Conservation (phyloP, 2,329 filamentous ascomycete genomes). For the Arthrobotrys sphaeroides region DNA sequence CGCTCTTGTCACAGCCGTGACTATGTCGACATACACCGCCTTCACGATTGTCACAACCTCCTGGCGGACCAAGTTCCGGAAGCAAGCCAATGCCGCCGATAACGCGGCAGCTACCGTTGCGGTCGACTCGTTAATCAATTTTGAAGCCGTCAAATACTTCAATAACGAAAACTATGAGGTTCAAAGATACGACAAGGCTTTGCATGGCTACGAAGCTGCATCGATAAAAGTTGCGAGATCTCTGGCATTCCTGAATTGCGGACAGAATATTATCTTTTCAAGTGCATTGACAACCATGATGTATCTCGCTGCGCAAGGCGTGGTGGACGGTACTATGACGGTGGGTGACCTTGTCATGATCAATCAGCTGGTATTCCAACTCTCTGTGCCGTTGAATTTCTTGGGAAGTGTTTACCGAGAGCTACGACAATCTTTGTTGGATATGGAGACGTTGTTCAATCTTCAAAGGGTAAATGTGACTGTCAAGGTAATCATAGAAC, state of each 20-base stretch:
- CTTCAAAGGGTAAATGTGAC: conserved; percentile 94
- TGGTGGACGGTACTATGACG: conserved; percentile 80
- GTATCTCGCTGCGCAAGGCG: conserved; percentile 92
- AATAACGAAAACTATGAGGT: conserved; percentile 98
- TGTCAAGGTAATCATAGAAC: conserved; percentile 67
- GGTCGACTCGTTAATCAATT: conserved; percentile 97
- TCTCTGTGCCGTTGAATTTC: conserved; percentile 96
- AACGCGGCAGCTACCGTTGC: conserved; percentile 95
- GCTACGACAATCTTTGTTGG: conserved; percentile 88
- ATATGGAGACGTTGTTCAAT: conserved; percentile 99
- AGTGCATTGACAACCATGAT: conserved; percentile 95
- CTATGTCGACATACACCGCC: conserved; percentile 93
- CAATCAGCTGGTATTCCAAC: conserved; percentile 97
- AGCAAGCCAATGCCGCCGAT: conserved; percentile 93
- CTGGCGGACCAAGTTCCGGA: conserved; percentile 95
- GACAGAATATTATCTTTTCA: conserved; percentile 97
- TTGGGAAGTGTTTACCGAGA: conserved; percentile 97
- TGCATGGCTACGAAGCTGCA: conserved; percentile 86
- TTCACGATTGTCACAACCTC: conserved; percentile 97
- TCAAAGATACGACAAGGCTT: conserved; percentile 83
- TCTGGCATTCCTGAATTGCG: conserved; percentile 88
- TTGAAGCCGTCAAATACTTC: conserved; percentile 99
- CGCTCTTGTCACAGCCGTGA: conserved; percentile 85
- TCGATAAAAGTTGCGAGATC: conserved; percentile 98
- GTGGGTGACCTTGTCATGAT: conserved; percentile 98